Percentiles rank a stretch among this genome's conserved stretches.
Evolutionary conservation across 257 asterid species (phyloP).

Genomic region (Petunia axillaris): DNA sequence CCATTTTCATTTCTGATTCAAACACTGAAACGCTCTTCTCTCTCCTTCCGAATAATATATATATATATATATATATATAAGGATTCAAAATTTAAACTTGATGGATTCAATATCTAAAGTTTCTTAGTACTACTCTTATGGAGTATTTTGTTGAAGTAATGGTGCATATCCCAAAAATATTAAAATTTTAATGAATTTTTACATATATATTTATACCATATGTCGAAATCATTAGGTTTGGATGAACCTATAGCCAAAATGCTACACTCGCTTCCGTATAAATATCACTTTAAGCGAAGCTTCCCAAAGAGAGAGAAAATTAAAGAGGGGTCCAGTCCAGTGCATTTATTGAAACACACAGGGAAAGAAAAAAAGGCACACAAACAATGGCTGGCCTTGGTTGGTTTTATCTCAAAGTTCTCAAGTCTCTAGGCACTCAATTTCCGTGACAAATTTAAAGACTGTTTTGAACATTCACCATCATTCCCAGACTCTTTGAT

Average conservation of each 20-base stretch:
- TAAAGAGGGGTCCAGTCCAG: slow-evolving; percentile 8
- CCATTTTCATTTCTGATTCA: slow-evolving; percentile 22
- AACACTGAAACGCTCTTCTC: not conserved
- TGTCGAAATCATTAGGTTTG: too few relatives aligned
- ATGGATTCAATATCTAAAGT: too few relatives aligned
- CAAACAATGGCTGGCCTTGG: slow-evolving; percentile 12
- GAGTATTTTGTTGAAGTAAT: too few relatives aligned
- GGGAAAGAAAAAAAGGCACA: too few relatives aligned
- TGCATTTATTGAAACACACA: slow-evolving; percentile 19
- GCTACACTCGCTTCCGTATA: too few relatives aligned
- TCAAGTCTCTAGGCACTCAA: slow-evolving; percentile 35
- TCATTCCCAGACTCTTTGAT: slow-evolving; percentile 34
- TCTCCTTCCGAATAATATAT: not conserved
- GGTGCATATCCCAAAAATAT: too few relatives aligned
- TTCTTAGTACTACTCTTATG: too few relatives aligned
- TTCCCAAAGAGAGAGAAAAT: not conserved
- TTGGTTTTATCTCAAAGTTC: not conserved
- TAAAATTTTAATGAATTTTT: too few relatives aligned
- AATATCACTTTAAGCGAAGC: slow-evolving; percentile 13
- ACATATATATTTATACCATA: too few relatives aligned
- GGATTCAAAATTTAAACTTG: too few relatives aligned
- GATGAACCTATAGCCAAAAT: too few relatives aligned
- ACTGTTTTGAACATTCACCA: slow-evolving; percentile 37
- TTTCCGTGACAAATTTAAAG: slow-evolving; percentile 40
- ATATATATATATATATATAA: too few relatives aligned